A percentile compares a stretch with the other conserved stretches of the same genome.
phyloP scores from a whole-genome alignment of 2,329 filamentous ascomycete species.

The Botryotinia narcissicola region DNA sequence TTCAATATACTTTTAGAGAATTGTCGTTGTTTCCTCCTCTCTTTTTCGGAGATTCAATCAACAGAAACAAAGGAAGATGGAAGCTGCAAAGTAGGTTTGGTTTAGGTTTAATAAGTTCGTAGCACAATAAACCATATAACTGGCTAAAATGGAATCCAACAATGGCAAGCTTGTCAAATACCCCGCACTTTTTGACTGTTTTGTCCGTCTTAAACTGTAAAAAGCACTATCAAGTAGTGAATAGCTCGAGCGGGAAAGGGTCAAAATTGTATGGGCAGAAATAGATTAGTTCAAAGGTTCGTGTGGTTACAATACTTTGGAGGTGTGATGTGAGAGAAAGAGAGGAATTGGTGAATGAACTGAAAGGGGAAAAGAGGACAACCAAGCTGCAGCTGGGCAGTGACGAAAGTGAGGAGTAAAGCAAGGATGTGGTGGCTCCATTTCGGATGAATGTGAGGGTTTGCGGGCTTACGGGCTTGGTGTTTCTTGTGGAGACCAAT shows the following conservation, averaged over 20 bases:
- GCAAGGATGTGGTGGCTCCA: slow-evolving; percentile 6
- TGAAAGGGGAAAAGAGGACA: background rate
- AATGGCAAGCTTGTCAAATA: slow-evolving; percentile 12
- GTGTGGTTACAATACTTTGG: slow-evolving; percentile 7
- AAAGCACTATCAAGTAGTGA: background rate
- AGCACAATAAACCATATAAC: slow-evolving; percentile 12
- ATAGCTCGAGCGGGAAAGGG: background rate
- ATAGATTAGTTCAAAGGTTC: background rate
- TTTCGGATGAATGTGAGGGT: slow-evolving; percentile 7
- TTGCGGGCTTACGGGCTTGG: background rate
- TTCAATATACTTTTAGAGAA: background rate
- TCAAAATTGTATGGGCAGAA: background rate
- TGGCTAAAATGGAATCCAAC: background rate
- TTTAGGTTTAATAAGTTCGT: background rate
- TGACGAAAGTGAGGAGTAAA: slow-evolving; percentile 12
- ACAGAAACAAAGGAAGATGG: slow-evolving; percentile 18
- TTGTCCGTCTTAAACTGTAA: background rate
- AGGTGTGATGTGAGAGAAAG: background rate
- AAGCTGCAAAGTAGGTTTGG: slow-evolving; percentile 15
- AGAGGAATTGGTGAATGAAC: background rate
- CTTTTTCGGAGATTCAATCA: slow-evolving; percentile 6
- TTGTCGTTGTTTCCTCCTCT: background rate
- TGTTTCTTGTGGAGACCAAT: slow-evolving; percentile 13
- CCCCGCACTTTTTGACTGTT: slow-evolving; percentile 17
- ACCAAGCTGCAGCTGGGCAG: background rate